These are phyloP conservation scores for Aspergillus egyptiacus DNA, from an alignment of 495 filamentous ascomycete genomes.

Conservation along the genomic window DNA sequence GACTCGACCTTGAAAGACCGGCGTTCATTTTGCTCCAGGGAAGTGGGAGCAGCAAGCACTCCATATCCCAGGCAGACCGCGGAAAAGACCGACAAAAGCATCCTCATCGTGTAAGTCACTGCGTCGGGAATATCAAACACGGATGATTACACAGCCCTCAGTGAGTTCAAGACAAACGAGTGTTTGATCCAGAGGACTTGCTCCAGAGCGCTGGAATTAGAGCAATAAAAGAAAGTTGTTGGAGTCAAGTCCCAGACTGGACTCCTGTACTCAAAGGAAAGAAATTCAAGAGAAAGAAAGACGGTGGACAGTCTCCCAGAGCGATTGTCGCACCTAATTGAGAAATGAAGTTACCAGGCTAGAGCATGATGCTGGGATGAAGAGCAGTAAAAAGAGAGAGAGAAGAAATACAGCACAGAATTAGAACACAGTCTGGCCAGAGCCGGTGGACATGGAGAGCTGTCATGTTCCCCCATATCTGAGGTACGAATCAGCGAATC, in stretches of 20 bases:
- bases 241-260: conserved; percentile 7
- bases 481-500: conserved; percentile 7
- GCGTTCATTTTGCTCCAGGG: conserved; percentile 21
- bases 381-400: neutral
- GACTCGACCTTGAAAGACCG: conserved; percentile 56
- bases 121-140: neutral
- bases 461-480: neutral
- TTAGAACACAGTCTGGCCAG: neutral
- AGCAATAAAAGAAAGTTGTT: conserved; percentile 17
- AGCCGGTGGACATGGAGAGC: neutral
- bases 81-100: conserved; percentile 26
- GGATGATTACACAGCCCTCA: conserved; percentile 4
- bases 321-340: conserved; percentile 10
- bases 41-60: conserved; percentile 30
- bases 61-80: conserved; percentile 35
- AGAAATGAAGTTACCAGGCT: conserved; percentile 5
- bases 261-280: conserved; percentile 1
- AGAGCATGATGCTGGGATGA: conserved; percentile 1
- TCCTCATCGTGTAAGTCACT: conserved; percentile 24
- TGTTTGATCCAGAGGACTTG: conserved; percentile 12
- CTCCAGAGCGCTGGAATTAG: conserved; percentile 12
- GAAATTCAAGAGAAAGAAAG: conserved; percentile 14
- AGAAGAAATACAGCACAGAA: conserved; percentile 1
- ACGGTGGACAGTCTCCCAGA: conserved; percentile 15
- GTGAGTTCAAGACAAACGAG: neutral